Base-by-base conservation (phyloP, 306 rosid species). In the Canavalia gladiata region DNA sequence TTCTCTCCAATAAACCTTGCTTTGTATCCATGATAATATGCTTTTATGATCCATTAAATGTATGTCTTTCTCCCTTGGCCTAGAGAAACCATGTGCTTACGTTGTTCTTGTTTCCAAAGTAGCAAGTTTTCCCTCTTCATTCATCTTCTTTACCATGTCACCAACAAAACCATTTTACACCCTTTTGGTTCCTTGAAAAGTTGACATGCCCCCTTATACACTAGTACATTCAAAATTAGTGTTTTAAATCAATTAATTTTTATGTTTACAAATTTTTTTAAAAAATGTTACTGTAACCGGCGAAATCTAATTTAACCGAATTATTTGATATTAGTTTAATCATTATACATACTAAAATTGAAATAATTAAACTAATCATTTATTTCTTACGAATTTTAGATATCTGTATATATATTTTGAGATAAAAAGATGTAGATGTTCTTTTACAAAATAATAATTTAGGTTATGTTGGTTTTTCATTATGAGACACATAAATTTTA, bases 11-110 rank as follows among this genome's bases (percentile, higher is more conserved):
- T 12, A 42, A 39, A 64, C 25, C 30, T 64, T 78, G 75, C 73
- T 62, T 75, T 62, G 9, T 72, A 54, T 41, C 69, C 25, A 9
- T 72, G 39, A 77, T 70, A 77, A 80, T 18, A 18, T 80, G 79
- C 5, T 49, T 56, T 41, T 50, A 41, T 84, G 81, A 68, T 18
- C 82, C 78, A 82, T 74, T 85, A 37, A 63, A 35, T 4, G 56
- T 55, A 73, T 30, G 68, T 58, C 4, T 43, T 37, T 13, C 51
- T 33, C 42, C 51, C 28, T 7, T 29, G 3, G 4, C 45, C 51
- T 0, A 8, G 39, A 37, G 35, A n/a, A 34, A 71, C 28, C 78
- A 58, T 33, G 55, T 66, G 55, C 78, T 74, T 25, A 31, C 74
- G 55, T 37, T 52, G 30, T 13, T 67, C 57, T 30, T 35, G 11